A percentile compares a stretch with the other conserved stretches of the same genome.
These are phyloP conservation scores for Coniosporium apollinis DNA, from an alignment of 495 filamentous ascomycete genomes.

Conservation along the genomic window DNA sequence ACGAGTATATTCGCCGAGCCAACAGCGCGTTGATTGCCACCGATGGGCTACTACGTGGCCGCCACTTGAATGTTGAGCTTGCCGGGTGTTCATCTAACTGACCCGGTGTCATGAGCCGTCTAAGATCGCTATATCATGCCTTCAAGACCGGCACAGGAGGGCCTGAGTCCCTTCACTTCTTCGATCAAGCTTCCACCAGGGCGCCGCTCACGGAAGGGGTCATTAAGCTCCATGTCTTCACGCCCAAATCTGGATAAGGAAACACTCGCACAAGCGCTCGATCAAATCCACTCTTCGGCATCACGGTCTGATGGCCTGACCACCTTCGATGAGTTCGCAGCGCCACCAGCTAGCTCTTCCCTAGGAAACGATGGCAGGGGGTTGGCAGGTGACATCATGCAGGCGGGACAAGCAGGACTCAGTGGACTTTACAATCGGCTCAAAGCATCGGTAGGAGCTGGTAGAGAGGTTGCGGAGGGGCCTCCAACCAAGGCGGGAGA, in stretches of 20 bases:
- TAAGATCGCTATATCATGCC: background rate
- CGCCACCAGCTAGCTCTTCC: slow-evolving; percentile 36
- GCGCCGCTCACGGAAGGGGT: slow-evolving; percentile 40
- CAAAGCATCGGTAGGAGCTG: slow-evolving; percentile 56
- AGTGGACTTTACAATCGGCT: slow-evolving; percentile 75
- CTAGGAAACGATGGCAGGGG: slow-evolving; percentile 46
- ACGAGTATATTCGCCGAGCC: too few species aligned
- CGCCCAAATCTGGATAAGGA: slow-evolving; percentile 47
- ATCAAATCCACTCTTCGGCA: slow-evolving; percentile 69
- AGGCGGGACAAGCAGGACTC: slow-evolving; percentile 70
- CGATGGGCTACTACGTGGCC: too few species aligned
- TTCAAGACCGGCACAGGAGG: background rate
- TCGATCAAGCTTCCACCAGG: slow-evolving; percentile 4
- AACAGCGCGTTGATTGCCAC: too few species aligned
- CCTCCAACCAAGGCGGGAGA: background rate
- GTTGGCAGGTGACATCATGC: slow-evolving; percentile 51
- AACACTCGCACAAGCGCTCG: slow-evolving; percentile 53
- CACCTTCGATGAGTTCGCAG: slow-evolving; percentile 75
- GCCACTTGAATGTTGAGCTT: too few species aligned
- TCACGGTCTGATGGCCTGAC: slow-evolving; percentile 66
- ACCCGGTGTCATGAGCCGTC: too few species aligned
- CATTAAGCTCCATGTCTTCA: slow-evolving; percentile 44
- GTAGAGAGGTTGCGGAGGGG: slow-evolving; percentile 30
- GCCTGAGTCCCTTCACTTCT: slow-evolving; percentile 10
- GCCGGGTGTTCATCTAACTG: too few species aligned